phyloP scores from a whole-genome alignment of 768 basidiomycete genomes.

The Agrocybe chaxingu region DNA sequence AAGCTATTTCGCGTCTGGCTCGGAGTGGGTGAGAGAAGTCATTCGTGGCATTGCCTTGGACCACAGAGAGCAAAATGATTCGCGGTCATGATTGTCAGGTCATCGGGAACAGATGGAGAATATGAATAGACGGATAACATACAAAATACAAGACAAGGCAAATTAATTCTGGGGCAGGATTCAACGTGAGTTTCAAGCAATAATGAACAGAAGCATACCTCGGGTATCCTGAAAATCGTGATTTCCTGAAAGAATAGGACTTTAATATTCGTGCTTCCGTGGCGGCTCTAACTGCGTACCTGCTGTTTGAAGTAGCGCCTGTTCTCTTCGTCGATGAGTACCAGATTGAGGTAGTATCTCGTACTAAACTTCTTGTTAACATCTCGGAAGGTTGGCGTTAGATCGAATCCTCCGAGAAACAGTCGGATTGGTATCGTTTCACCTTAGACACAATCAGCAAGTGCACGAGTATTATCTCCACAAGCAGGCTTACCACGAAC shows the following conservation, averaged over 20 bases:
- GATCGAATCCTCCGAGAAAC: conserved; percentile 96
- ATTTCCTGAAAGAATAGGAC: conserved; percentile 54
- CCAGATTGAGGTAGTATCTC: conserved; percentile 95
- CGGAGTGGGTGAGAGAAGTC: too few species aligned
- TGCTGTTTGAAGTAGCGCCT: conserved; percentile 97
- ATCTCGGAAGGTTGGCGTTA: conserved; percentile 98
- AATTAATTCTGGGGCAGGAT: too few species aligned
- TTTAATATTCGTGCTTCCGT: neutral
- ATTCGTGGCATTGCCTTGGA: too few species aligned
- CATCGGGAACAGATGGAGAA: neutral
- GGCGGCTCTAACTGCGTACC: conserved; percentile 34
- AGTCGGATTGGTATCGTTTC: conserved; percentile 98
- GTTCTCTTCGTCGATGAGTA: conserved; percentile 98
- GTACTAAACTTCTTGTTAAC: conserved; percentile 99
- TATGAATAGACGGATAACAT: conserved; percentile 15
- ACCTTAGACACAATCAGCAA: conserved; percentile 40
- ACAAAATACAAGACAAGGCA: neutral
- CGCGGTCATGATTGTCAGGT: too few species aligned
- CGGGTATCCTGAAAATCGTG: conserved; percentile 87
- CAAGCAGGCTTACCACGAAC: conserved; percentile 66
- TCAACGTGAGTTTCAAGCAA: neutral
- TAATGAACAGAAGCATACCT: conserved; percentile 41
- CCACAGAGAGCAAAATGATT: too few species aligned
- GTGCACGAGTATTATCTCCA: neutral
- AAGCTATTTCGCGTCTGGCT: neutral